Conservation (phyloP, 768 basidiomycete species). For the Pleurotus platypus region DNA sequence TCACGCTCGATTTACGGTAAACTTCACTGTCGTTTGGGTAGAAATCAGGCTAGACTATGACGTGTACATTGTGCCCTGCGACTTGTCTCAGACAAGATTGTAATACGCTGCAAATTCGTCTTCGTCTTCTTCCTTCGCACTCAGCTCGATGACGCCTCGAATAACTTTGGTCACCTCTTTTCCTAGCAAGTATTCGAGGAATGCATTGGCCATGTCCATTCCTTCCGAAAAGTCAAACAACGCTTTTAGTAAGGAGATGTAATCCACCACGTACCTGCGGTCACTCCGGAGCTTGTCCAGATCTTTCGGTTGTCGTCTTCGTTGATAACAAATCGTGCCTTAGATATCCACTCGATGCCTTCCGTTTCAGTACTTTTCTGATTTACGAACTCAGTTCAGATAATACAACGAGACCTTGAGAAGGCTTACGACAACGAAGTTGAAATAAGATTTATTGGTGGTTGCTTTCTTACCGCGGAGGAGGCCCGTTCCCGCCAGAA, state of each 20-base stretch:
- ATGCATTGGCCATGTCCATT: constrained; percentile 30
- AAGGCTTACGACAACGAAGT: constrained; percentile 13
- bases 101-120: constrained; percentile 24
- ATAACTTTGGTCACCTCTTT: constrained; percentile 13
- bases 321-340: constrained; percentile 31
- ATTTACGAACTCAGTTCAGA: not conserved
- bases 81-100: constrained; percentile 11
- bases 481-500: constrained; percentile 23
- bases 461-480: constrained; percentile 26
- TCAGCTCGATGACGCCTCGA: constrained; percentile 17
- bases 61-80: too few species aligned
- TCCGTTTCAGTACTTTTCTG: constrained; percentile 19
- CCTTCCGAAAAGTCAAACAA: constrained; percentile 13
- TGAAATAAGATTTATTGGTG: constrained; percentile 26
- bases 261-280: constrained; percentile 23
- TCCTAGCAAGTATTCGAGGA: constrained; percentile 25
- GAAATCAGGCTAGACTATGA: too few species aligned
- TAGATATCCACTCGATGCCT: constrained; percentile 29
- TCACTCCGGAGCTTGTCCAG: constrained; percentile 34
- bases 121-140: constrained; percentile 14
- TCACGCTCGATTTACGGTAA: too few species aligned
- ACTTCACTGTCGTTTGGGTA: too few species aligned
- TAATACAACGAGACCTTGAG: not conserved
- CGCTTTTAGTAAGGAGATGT: not conserved
- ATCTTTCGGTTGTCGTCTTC: constrained; percentile 27